A percentile compares a stretch with the other conserved stretches of the same genome.
Conservation (phyloP, 2,329 filamentous ascomycete species). For the Penicillium rolfsii region DNA sequence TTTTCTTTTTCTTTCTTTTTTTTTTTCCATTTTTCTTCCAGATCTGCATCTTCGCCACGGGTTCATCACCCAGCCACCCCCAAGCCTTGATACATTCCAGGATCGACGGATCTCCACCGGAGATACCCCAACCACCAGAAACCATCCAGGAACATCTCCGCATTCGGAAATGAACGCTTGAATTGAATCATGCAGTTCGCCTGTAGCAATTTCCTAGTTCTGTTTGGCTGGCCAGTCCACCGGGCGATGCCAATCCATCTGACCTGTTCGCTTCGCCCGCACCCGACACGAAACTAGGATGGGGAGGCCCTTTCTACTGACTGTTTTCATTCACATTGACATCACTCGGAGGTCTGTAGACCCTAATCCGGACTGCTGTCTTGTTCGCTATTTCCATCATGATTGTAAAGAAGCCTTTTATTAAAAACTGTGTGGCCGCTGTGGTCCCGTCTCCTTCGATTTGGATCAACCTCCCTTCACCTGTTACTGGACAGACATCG, state of each 20-base stretch:
- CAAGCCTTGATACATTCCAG: neutral
- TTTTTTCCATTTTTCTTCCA: neutral
- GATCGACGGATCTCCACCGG: neutral
- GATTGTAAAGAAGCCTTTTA: neutral
- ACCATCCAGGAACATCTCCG: neutral
- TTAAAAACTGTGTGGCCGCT: neutral
- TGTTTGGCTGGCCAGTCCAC: neutral
- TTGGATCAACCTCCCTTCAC: neutral
- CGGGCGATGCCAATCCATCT: neutral
- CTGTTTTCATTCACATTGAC: conserved; percentile 13
- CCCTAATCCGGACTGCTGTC: conserved; percentile 5
- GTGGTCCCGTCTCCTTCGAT: neutral
- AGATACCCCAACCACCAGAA: neutral
- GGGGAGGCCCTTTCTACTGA: neutral
- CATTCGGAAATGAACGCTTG: neutral
- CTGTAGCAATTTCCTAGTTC: too few relatives aligned
- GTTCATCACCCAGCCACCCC: neutral
- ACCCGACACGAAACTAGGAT: neutral
- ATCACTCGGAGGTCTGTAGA: neutral
- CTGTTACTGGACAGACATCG: neutral
- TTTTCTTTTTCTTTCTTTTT: neutral
- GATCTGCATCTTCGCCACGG: neutral
- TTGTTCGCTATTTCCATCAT: neutral
- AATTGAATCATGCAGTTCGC: too few relatives aligned
- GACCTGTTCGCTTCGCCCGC: neutral